Percentiles rank a stretch among this genome's conserved stretches.
phyloP scores from a whole-genome alignment of 2,329 filamentous ascomycete species.

The Colletotrichum lupini region DNA sequence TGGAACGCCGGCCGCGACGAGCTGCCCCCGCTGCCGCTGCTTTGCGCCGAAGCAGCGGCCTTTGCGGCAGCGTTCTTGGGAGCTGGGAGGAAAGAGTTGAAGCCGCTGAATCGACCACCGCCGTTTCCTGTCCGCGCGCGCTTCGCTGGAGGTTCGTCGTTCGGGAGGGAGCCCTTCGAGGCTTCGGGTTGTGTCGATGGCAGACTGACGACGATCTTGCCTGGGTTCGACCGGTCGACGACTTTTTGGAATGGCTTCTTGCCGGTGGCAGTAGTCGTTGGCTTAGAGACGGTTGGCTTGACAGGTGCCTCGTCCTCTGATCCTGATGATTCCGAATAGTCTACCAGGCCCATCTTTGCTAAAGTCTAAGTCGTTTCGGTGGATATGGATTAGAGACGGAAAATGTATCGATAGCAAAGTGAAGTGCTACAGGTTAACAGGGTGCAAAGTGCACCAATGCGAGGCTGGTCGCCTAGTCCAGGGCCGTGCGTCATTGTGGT shows the following conservation, averaged over 20 bases:
- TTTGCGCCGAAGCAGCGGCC: conserved; percentile 45
- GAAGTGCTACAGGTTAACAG: neutral
- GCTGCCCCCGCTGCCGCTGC: conserved; percentile 41
- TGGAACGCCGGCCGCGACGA: conserved; percentile 56
- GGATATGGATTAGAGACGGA: neutral
- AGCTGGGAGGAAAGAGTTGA: conserved; percentile 87
- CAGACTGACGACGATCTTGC: conserved; percentile 86
- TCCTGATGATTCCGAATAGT: conserved; percentile 86
- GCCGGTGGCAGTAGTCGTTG: conserved; percentile 39
- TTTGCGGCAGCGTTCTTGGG: conserved; percentile 74
- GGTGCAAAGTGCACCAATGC: conserved; percentile 8
- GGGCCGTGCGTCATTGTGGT: conserved; percentile 20
- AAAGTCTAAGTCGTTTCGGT: neutral
- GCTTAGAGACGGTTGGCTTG: conserved; percentile 44
- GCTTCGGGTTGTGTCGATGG: conserved; percentile 60
- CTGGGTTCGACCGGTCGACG: conserved; percentile 82
- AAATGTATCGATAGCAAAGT: neutral
- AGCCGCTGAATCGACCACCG: conserved; percentile 78
- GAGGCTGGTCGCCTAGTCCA: conserved; percentile 15
- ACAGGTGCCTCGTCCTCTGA: conserved; percentile 57
- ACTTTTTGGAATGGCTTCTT: conserved; percentile 80
- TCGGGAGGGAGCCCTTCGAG: conserved; percentile 41
- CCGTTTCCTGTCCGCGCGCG: conserved; percentile 66
- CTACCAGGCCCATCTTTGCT: conserved; percentile 78
- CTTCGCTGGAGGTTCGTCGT: conserved; percentile 75